These are phyloP conservation scores for Choanephora cucurbitarum DNA, from an alignment of 371 early-diverging fungal species.

Conservation along the genomic window DNA sequence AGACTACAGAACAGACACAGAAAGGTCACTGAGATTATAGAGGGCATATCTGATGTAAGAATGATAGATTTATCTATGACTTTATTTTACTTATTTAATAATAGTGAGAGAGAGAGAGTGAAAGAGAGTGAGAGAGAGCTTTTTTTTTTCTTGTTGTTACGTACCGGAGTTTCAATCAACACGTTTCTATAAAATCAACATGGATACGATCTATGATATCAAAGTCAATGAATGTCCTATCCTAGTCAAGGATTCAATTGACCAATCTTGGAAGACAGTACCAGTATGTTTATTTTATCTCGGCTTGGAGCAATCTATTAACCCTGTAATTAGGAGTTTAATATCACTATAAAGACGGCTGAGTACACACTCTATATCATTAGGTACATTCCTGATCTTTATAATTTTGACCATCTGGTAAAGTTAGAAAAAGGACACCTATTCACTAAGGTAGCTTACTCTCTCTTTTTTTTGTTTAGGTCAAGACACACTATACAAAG, in stretches of 20 bases:
- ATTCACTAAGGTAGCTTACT: neutral
- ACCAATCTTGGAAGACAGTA: constrained; percentile 25
- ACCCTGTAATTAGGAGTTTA: constrained; percentile 33
- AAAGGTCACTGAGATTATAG: neutral
- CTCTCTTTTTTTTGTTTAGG: constrained; percentile 23
- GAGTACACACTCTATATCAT: constrained; percentile 47
- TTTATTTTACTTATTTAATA: neutral
- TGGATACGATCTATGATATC: constrained; percentile 23
- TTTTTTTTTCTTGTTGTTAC: too few relatives aligned
- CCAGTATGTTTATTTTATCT: constrained; percentile 13
- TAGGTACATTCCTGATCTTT: constrained; percentile 61
- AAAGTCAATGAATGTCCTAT: constrained; percentile 26
- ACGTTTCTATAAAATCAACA: constrained; percentile 12
- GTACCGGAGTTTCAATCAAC: constrained; percentile 17
- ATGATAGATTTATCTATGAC: neutral
- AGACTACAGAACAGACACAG: too few relatives aligned
- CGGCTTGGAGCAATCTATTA: neutral
- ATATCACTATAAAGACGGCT: constrained; percentile 55
- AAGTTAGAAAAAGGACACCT: neutral
- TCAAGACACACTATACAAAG: constrained; percentile 44
- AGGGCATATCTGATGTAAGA: neutral
- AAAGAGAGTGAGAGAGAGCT: neutral
- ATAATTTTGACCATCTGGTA: constrained; percentile 65
- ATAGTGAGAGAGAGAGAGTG: neutral
- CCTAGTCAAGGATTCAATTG: constrained; percentile 23